Percentiles rank a stretch among this genome's conserved stretches.
Evolutionary conservation across 2,329 filamentous ascomycete species (phyloP).

Genomic region (Pseudogymnoascus sp.): DNA sequence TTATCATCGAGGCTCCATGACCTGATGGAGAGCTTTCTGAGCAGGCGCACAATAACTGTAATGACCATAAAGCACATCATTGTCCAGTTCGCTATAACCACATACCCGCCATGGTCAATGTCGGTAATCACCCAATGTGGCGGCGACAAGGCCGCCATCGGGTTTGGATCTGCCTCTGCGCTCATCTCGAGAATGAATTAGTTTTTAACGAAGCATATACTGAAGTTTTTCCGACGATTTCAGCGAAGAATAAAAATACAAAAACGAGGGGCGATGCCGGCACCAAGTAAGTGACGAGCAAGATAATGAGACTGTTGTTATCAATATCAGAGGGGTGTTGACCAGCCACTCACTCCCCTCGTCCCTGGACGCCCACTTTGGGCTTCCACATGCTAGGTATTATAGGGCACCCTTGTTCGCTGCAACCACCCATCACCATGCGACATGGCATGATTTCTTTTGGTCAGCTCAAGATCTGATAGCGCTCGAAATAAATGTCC

Average conservation of each 20-base stretch:
- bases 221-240: neutral
- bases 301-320: neutral
- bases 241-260: neutral
- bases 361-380: neutral
- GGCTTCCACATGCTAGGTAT: neutral
- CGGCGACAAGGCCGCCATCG: neutral
- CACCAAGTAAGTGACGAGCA: neutral
- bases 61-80: constrained; percentile 4
- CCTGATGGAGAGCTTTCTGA: neutral
- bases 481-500: neutral
- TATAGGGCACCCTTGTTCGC: neutral
- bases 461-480: neutral
- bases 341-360: neutral
- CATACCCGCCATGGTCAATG: neutral
- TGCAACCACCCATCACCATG: constrained; percentile 1
- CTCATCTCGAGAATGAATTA: neutral
- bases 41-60: neutral
- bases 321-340: neutral
- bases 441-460: constrained; percentile 1
- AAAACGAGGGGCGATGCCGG: neutral
- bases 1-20: constrained; percentile 7
- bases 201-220: neutral
- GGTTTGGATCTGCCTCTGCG: neutral
- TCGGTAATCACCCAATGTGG: constrained; percentile 4
- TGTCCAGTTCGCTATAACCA: constrained; percentile 4